phyloP scores from a whole-genome alignment of 1,284 basidiomycete species.

The Rhodotorula mucilaginosa region DNA sequence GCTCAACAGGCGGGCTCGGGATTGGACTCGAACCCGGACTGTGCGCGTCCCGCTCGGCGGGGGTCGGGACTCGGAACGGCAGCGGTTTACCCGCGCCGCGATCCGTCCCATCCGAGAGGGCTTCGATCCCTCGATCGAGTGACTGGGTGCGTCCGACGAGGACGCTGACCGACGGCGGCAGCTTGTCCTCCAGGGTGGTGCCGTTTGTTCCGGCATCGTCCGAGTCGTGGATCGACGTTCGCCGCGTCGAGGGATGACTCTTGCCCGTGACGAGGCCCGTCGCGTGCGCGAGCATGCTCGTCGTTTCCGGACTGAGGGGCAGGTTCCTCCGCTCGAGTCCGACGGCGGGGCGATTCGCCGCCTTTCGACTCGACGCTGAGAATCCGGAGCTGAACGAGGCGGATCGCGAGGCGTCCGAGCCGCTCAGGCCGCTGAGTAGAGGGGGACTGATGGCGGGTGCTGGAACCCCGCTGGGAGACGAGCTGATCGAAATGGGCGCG shows the following conservation, averaged over 20 bases:
- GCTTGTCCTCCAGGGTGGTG: not conserved
- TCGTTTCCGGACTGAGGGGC: constrained; percentile 2
- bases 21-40: too few species aligned
- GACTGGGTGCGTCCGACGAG: not conserved
- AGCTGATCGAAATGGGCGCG: not conserved
- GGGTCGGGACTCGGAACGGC: not conserved
- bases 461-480: not conserved
- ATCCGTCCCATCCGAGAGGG: not conserved
- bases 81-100: not conserved
- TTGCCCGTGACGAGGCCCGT: not conserved
- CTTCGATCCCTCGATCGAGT: not conserved
- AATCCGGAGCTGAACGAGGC: constrained; percentile 4
- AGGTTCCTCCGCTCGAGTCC: constrained; percentile 5
- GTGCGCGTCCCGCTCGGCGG: not conserved
- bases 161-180: not conserved
- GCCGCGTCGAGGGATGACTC: too few species aligned
- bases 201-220: not conserved
- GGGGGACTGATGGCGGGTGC: not conserved
- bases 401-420: not conserved
- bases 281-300: constrained; percentile 6
- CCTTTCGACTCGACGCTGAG: not conserved
- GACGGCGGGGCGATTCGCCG: not conserved
- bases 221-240: not conserved
- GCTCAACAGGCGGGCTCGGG: too few species aligned
- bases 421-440: not conserved